Base-by-base conservation (phyloP, 2,329 filamentous ascomycete species). In the Plectosphaerella plurivora region DNA sequence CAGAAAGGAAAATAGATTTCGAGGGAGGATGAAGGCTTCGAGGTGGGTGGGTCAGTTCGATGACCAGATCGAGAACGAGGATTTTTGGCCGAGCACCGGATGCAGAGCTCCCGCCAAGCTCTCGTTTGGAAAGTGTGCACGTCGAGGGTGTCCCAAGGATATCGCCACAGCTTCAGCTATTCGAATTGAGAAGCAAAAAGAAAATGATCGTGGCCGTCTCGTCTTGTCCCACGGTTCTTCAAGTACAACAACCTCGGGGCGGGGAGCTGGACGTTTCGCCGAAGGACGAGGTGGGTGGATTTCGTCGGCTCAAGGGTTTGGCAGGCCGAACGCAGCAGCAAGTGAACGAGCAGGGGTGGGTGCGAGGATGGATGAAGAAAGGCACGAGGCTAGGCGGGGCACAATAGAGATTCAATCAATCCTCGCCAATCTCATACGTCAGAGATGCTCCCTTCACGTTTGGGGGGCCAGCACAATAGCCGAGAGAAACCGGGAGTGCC, bases 21-120 rank as follows among this genome's bases (percentile, higher is more conserved):
- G 57, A 55, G 75, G 73, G 55, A 53, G 50, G 50, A 24, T 3
- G 47, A 49, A 53, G 7, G 8, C 11, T 33, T 53, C 48, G 33
- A 41, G 44, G 25, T 18, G 14, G 47, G 16, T 44, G 11, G 20
- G 35, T 35, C 24, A 5, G 45, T 25, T 20, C 44, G n/a, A n/a
- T 47, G 15, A 16, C 24, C 28, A 33, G 28, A 3, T 10, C 28
- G 9, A 33, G 8, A 8, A 10, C 28, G 28, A 33, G 28, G 28
- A 33, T 33, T 33, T 24, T 63, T 56, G 39, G 57, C 55, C 25
- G 59, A 49, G 36, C 45, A n/a, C 14, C 24, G 25, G 14, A 9
- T 18, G 62, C 61, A 2, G 68, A 72, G 60, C 67, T 72, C 51
- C 61, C 51, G 28, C 20, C 73, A 65, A 14, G 58, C 51, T 16